Evolutionary conservation across 2,329 filamentous ascomycete genomes (phyloP).

Genomic region (Beauveria sp.): DNA sequence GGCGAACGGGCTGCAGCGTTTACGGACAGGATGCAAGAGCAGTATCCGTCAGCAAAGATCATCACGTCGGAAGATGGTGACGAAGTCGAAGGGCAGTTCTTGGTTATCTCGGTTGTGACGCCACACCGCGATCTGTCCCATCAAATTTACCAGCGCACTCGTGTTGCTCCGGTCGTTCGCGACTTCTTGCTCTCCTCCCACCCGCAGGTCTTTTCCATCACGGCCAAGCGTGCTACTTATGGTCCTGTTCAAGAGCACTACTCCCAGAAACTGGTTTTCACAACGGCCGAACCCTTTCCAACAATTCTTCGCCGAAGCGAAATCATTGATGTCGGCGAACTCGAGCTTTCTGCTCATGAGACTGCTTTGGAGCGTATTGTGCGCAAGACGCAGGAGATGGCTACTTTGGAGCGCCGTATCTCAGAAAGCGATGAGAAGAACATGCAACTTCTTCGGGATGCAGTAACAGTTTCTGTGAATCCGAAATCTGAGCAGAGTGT

Average conservation of each 20-base stretch:
- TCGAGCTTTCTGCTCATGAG: constrained; percentile 66
- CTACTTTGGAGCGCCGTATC: constrained; percentile 65
- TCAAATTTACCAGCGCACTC: constrained; percentile 80
- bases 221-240: constrained; percentile 60
- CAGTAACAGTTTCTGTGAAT: constrained; percentile 70
- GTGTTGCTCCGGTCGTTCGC: constrained; percentile 73
- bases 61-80: constrained; percentile 61
- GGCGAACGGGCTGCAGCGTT: constrained; percentile 74
- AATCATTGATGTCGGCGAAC: constrained; percentile 60
- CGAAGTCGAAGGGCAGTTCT: constrained; percentile 83
- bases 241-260: constrained; percentile 66
- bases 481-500: constrained; percentile 68
- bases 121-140: constrained; percentile 76
- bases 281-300: constrained; percentile 78
- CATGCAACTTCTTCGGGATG: constrained; percentile 63
- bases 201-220: constrained; percentile 71
- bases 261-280: constrained; percentile 78
- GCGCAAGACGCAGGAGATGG: constrained; percentile 83
- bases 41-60: constrained; percentile 80
- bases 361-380: constrained; percentile 87
- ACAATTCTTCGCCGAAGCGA: constrained; percentile 86
- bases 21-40: constrained; percentile 84
- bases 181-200: constrained; percentile 77
- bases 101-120: constrained; percentile 74
- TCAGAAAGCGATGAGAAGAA: constrained; percentile 64